Evolutionary conservation across 176 grass and related monocot species (phyloP).

Genomic region (Areca catechu): DNA sequence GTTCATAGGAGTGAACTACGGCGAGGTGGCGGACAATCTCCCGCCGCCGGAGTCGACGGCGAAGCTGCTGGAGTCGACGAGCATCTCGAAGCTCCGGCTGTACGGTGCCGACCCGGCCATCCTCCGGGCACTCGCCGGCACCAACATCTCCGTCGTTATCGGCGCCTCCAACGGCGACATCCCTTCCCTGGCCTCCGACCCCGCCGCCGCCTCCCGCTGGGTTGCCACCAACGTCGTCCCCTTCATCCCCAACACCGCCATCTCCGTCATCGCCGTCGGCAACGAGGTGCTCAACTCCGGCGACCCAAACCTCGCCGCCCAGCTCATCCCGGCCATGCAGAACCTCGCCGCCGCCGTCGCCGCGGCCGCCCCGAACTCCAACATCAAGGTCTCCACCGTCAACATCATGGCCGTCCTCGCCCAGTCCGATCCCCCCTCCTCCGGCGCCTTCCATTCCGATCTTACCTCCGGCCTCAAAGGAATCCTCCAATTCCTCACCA

Average conservation of each 20-base stretch:
- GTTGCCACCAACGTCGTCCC: constrained; percentile 1
- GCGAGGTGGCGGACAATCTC: constrained; percentile 15
- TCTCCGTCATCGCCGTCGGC: constrained; percentile 9
- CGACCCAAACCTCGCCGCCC: not conserved
- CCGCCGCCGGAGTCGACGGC: constrained; percentile 3
- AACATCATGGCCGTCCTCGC: constrained; percentile 4
- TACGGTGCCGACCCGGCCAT: constrained; percentile 2
- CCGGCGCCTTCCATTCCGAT: constrained; percentile 4
- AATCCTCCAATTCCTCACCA: constrained; percentile 1
- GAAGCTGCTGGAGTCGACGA: not conserved
- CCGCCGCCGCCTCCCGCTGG: constrained; percentile 3
- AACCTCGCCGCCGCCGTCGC: constrained; percentile 2
- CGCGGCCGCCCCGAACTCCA: not conserved
- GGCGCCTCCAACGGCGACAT: constrained; percentile 5
- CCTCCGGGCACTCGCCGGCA: not conserved
- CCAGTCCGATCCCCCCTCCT: constrained; percentile 6
- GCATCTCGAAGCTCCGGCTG: constrained; percentile 7
- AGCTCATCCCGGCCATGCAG: constrained; percentile 5
- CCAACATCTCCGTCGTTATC: constrained; percentile 3
- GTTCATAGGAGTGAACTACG: constrained; percentile 8
- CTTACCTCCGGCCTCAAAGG: not conserved
- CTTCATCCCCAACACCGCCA: not conserved
- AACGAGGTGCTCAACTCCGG: constrained; percentile 9
- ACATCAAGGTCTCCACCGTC: constrained; percentile 7
- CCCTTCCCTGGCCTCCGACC: constrained; percentile 8